Evolutionary conservation across 2,329 filamentous ascomycete species (phyloP), one percentile per base, ranked within the genome.

Genomic region (Verticillium dahliae): DNA sequence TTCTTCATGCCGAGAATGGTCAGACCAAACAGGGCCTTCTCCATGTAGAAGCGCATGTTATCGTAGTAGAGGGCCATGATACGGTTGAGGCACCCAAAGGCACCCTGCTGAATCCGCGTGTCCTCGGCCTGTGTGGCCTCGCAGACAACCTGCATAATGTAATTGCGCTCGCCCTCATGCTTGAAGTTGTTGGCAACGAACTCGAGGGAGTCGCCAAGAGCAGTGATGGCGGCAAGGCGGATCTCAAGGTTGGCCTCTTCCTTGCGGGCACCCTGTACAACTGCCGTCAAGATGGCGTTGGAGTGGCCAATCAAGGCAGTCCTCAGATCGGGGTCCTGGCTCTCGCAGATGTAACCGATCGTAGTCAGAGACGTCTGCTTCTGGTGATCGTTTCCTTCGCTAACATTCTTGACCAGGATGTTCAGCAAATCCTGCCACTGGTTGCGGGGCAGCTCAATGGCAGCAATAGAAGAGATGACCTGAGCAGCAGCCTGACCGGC

Each of bases 31-130:
- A 99, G 85, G 39, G 95, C 95, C 86, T 98, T 98, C 83, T 99
- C 95, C 95, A 99, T 99, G 81, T 99, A 99, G 79, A 97, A 99
- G 71, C 93, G 90, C 95, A 99, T 99, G 81, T 97, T 96, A 72
- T 99, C 95, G 76, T 99, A 99, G 83, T 99, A 99, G 66, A 97
- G 85, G 64, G 85, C 91, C 95, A 99, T 99, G 76, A 99, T 98
- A 71, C 95, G 88, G 85, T 99, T 99, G 68, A 99, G 81, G 76
- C 95, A 98, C 70, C 95, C 95, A 74, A 97, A 99, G 54, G 95
- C 91, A 64, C 92, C 93, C 74, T 97, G 92, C 78, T 98, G 93
- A 75, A 99, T 96, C 73, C 92, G 87, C 62, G 85, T 86, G 76
- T 99, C 95, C 1, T 90, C 84, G 69, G 94, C 92, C 80, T 99